Base-by-base conservation (phyloP, 345 rosid genomes). In the Hypericum perforatum region DNA sequence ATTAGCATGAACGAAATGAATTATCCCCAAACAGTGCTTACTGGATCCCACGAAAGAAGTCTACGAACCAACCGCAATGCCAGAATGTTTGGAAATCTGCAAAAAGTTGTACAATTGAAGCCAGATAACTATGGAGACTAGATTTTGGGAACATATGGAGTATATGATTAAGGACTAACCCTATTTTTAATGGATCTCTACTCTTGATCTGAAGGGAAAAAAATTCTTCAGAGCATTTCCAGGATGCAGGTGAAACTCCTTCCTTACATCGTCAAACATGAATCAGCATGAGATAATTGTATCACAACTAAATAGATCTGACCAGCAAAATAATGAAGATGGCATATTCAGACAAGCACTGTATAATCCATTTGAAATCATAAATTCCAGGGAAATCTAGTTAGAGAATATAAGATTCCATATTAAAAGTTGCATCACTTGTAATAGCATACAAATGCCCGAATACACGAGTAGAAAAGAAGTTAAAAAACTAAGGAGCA, bases 151-250 rank as follows among this genome's bases (percentile, higher is more conserved):
- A 42, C 9, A 45, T 29, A 56, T n/a, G 51, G 14, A 13, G 49
- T 43, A 41, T 29, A 48, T 16, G 7, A 58, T 37, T 11, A 36
- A 9, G 61, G 57, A 67, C 80, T 59, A 40, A 86, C 95, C 96
- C 98, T 9, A 82, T 58, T 64, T 82, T 79, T 58, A 91, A 80
- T 60, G 89, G 92, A 77, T 91, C 98, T 71, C 98, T 76, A 54
- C 82, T 75, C 85, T 71, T 86, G 77, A 86, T 81, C 73, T 84
- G 87, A 52, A 59, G 69, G 16, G 84, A 71, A 39, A 91, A 81
- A 58, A 78, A 86, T 44, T 86, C 96, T 70, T 91, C 98, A 2
- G 95, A 84, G 79, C 96, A 91, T 76, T 82, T 86, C 98, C 98
- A 91, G 13, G 94, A 76, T 63, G 95, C 96, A 36, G 86, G 94